Percentiles rank a stretch among this genome's conserved stretches.
phyloP scores from a whole-genome alignment of 176 grass and related monocot species.

The Carex myosuroides region DNA sequence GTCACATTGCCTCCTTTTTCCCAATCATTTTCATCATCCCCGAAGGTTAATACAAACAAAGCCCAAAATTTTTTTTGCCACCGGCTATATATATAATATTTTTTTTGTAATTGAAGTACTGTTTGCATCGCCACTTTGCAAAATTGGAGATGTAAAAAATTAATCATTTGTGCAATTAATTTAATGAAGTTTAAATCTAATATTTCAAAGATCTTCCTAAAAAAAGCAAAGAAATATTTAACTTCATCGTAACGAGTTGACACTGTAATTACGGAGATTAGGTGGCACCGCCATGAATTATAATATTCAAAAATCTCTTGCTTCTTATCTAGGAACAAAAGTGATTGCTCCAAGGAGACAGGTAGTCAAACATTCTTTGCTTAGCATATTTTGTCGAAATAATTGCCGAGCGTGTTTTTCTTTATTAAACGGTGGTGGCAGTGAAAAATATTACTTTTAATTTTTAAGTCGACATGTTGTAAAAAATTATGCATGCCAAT shows the following conservation, averaged over 20 bases:
- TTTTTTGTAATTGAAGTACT: neutral
- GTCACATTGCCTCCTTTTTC: too few relatives aligned
- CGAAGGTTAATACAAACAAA: too few relatives aligned
- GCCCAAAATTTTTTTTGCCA: too few relatives aligned
- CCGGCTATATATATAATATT: too few relatives aligned
- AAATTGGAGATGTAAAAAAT: neutral
- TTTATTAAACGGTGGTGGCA: neutral
- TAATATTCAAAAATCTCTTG: neutral
- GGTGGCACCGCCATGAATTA: neutral
- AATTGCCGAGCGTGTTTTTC: neutral
- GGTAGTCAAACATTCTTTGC: neutral
- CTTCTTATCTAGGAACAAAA: neutral
- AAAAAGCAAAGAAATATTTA: too few relatives aligned
- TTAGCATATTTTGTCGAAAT: neutral
- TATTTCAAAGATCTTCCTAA: too few relatives aligned
- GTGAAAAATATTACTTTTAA: too few relatives aligned
- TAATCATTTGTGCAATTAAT: neutral
- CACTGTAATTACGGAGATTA: neutral
- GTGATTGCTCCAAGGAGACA: neutral
- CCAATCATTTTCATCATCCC: too few relatives aligned
- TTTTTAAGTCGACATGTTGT: neutral
- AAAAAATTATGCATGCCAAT: neutral
- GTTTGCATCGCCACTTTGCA: neutral
- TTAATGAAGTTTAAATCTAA: neutral
- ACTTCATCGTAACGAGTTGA: neutral